A percentile compares a stretch with the other conserved stretches of the same genome.
These are phyloP conservation scores for Trametes versicolor DNA, from an alignment of 1,284 basidiomycete species.

Conservation along the genomic window DNA sequence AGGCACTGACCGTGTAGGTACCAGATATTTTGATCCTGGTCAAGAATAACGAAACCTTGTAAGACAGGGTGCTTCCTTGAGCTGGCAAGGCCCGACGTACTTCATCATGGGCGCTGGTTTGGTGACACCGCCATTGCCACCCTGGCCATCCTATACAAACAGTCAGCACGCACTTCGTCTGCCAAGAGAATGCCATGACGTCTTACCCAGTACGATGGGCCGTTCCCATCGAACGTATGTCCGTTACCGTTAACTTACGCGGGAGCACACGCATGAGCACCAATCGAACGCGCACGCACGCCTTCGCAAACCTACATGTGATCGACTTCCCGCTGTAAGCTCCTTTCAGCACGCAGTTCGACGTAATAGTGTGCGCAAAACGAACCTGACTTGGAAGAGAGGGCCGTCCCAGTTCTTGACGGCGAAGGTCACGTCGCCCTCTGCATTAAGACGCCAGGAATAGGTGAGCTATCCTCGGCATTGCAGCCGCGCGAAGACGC, in stretches of 20 bases:
- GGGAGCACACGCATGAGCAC: constrained; percentile 10
- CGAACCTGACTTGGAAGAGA: constrained; percentile 38
- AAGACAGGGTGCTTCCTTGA: constrained; percentile 1
- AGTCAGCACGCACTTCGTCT: constrained; percentile 2
- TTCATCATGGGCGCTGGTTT: constrained; percentile 53
- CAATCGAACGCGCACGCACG: neutral
- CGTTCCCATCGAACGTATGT: constrained; percentile 52
- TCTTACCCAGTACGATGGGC: constrained; percentile 50
- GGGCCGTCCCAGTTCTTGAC: constrained; percentile 36
- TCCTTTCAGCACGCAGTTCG: constrained; percentile 6
- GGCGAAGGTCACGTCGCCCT: constrained; percentile 37
- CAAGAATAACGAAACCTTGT: constrained; percentile 14
- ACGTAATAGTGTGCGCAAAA: constrained; percentile 6
- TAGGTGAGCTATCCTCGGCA: constrained; percentile 22
- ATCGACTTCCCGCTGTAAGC: constrained; percentile 26
- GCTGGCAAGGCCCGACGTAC: constrained; percentile 30
- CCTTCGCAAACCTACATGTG: constrained; percentile 26
- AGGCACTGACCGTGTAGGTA: constrained; percentile 50
- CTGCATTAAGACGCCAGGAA: constrained; percentile 26
- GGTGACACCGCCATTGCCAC: constrained; percentile 48
- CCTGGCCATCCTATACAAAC: constrained; percentile 47
- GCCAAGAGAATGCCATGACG: neutral
- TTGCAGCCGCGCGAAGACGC: constrained; percentile 22
- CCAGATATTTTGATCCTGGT: constrained; percentile 64
- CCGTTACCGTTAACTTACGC: constrained; percentile 51